Percentiles rank a stretch among this genome's conserved stretches.
Evolutionary conservation across 768 basidiomycete genomes (phyloP).

Genomic region (Coprinopsis marcescibilis): DNA sequence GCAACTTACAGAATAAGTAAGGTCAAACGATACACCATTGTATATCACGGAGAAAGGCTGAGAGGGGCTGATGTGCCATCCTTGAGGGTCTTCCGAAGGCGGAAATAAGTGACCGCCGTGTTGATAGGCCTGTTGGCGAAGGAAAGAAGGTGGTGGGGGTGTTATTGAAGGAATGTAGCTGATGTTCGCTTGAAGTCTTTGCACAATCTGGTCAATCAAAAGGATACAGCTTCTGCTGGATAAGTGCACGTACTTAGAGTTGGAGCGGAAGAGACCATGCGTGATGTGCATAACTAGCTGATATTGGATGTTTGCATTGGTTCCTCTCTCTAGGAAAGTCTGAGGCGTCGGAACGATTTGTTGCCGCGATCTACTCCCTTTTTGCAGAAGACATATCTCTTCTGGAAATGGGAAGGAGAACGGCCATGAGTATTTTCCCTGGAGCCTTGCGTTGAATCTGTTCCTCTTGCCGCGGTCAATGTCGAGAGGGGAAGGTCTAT

Average conservation of each 20-base stretch:
- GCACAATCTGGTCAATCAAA: background rate
- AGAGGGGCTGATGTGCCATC: constrained; percentile 14
- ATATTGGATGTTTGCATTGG: constrained; percentile 30
- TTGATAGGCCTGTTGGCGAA: constrained; percentile 18
- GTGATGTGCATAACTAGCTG: constrained; percentile 31
- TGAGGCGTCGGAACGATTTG: constrained; percentile 22
- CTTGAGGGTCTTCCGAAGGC: constrained; percentile 18
- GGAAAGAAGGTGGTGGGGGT: constrained; percentile 15
- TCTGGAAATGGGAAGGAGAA: constrained; percentile 35
- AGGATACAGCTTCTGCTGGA: background rate
- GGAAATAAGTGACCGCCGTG: constrained; percentile 15
- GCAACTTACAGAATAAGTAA: constrained; percentile 4
- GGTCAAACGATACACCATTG: constrained; percentile 1
- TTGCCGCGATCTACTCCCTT: background rate
- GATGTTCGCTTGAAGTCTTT: constrained; percentile 19
- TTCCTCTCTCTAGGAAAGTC: constrained; percentile 29
- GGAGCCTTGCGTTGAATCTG: constrained; percentile 27
- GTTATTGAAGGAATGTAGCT: constrained; percentile 15
- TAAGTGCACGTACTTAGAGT: constrained; percentile 28
- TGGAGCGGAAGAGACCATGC: constrained; percentile 31
- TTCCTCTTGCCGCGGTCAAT: constrained; percentile 8
- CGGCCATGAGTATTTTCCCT: constrained; percentile 32
- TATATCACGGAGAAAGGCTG: constrained; percentile 5
- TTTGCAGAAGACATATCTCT: constrained; percentile 18
- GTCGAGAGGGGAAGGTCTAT: constrained; percentile 4